Evolutionary conservation across 2,329 filamentous ascomycete genomes (phyloP).

Genomic region (Xylariaceae sp.): DNA sequence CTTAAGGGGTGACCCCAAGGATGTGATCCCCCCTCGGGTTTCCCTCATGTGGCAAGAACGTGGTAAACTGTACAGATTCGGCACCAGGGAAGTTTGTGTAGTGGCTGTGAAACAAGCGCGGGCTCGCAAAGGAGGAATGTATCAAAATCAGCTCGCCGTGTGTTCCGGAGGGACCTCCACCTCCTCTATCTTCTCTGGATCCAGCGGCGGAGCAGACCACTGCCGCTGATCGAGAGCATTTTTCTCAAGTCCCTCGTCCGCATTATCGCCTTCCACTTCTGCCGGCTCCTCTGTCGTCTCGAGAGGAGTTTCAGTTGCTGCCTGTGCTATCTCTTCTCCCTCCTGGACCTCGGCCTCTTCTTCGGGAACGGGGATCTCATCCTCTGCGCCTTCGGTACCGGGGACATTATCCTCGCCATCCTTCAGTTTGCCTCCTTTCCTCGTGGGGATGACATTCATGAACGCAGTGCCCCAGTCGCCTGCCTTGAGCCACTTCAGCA

Average conservation of each 20-base stretch:
- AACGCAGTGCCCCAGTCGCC: conserved; percentile 93
- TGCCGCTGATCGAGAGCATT: not conserved
- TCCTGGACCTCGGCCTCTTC: conserved; percentile 13
- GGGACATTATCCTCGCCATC: conserved; percentile 25
- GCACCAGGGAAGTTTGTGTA: too few species aligned
- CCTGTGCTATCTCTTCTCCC: conserved; percentile 4
- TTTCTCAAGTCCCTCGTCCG: not conserved
- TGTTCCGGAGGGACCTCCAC: too few species aligned
- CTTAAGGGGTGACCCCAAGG: too few species aligned
- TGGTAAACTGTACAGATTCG: too few species aligned
- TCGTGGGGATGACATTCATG: conserved; percentile 78
- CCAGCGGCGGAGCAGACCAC: not conserved
- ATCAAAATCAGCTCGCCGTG: too few species aligned
- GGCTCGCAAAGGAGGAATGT: too few species aligned
- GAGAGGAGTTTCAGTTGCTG: not conserved
- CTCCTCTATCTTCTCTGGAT: not conserved
- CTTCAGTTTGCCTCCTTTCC: conserved; percentile 76
- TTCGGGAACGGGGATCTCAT: conserved; percentile 3
- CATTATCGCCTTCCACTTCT: conserved; percentile 1
- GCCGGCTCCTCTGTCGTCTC: conserved; percentile 1
- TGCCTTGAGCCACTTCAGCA: conserved; percentile 86
- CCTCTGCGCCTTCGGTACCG: conserved; percentile 10
- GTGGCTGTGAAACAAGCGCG: too few species aligned
- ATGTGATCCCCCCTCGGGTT: too few species aligned
- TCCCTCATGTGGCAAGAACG: too few species aligned